Conservation (phyloP, 1,139 yeast genomes). For the Pneumocystis jirovecii region DNA sequence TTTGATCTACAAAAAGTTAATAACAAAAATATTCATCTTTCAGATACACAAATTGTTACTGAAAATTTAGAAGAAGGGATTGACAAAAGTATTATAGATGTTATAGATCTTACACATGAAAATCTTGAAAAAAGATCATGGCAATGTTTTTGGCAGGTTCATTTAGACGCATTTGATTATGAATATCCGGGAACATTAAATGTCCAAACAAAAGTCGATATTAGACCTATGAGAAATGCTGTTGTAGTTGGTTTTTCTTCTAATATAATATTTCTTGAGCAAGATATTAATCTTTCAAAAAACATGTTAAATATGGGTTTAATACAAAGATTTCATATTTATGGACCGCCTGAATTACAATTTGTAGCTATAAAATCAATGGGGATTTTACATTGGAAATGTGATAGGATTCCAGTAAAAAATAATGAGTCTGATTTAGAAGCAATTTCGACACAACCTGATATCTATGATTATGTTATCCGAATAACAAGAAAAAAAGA, state of each 20-base stretch:
- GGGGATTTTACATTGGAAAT: not conserved
- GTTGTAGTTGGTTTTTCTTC: not conserved
- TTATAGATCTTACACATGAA: not conserved
- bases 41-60: not conserved
- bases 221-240: not conserved
- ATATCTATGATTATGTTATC: not conserved
- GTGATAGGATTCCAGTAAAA: not conserved
- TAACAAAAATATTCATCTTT: not conserved
- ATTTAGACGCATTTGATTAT: not conserved
- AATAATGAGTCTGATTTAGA: not conserved
- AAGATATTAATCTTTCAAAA: not conserved
- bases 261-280: not conserved
- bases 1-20: not conserved
- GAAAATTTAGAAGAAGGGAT: not conserved
- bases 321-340: not conserved
- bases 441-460: not conserved
- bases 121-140: not conserved
- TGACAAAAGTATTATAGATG: not conserved
- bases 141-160: constrained; percentile 1
- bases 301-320: not conserved
- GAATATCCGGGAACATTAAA: not conserved
- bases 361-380: not conserved
- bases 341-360: not conserved
- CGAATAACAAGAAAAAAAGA: not conserved
- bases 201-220: not conserved